phyloP scores from a whole-genome alignment of 164 flowering plant genomes.

The Vitis rupestris region DNA sequence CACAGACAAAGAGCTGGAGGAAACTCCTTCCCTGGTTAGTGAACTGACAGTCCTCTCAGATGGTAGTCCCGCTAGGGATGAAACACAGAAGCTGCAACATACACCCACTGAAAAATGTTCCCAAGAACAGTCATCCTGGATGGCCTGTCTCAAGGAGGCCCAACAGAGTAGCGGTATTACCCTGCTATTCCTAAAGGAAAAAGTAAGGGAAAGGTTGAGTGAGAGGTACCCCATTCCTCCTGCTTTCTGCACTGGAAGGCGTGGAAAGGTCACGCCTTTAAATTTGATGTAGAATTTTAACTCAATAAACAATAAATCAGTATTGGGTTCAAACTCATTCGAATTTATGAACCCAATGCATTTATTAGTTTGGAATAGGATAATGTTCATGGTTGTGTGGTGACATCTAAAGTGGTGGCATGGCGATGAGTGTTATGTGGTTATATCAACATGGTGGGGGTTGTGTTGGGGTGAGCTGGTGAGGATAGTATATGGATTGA shows the following conservation, averaged over 20 bases:
- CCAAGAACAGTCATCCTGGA: constrained; percentile 24
- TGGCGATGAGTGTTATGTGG: too few relatives aligned
- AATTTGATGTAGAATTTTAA: background rate
- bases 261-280: constrained; percentile 60
- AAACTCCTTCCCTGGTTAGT: constrained; percentile 15
- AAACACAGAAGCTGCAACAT: constrained; percentile 11
- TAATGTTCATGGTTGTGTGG: background rate
- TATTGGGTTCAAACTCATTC: background rate
- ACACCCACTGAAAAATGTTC: constrained; percentile 15
- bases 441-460: too few relatives aligned
- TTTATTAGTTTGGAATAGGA: background rate
- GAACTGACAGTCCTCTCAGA: constrained; percentile 29
- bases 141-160: constrained; percentile 20
- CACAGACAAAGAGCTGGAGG: constrained; percentile 55
- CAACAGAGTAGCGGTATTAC: constrained; percentile 23
- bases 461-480: too few relatives aligned
- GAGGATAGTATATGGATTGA: too few relatives aligned
- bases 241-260: constrained; percentile 48
- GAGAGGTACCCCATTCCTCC: constrained; percentile 79
- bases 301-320: background rate
- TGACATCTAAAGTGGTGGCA: too few relatives aligned
- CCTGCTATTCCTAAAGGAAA: constrained; percentile 25
- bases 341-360: background rate
- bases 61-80: constrained; percentile 19
- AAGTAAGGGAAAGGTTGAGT: constrained; percentile 56